A percentile compares a stretch with the other conserved stretches of the same genome.
Conservation (phyloP, 371 early-diverging fungal genomes). For the Dentiscutata heterogama region DNA sequence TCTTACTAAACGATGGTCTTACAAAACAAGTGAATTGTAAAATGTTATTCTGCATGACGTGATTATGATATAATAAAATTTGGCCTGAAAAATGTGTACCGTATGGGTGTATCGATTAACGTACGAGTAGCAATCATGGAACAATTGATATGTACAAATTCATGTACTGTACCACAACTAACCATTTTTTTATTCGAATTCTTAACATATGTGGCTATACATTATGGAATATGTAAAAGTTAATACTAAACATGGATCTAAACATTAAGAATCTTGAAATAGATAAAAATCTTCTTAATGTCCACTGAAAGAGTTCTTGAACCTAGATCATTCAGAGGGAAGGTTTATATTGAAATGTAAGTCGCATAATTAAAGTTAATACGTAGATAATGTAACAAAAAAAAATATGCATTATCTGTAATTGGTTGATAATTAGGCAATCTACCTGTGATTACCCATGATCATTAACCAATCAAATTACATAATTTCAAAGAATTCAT, state of each 20-base stretch:
- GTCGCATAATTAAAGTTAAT: no score
- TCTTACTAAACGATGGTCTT: not conserved
- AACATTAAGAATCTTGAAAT: no score
- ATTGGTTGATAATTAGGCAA: no score
- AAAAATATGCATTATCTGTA: no score
- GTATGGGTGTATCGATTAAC: not conserved
- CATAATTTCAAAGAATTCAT: no score
- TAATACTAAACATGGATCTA: not conserved
- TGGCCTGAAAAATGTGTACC: not conserved
- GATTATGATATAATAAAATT: not conserved
- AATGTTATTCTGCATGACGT: constrained; percentile 5
- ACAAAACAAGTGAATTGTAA: constrained; percentile 15
- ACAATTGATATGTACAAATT: constrained; percentile 21
- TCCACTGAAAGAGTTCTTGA: no score
- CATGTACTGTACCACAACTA: not conserved
- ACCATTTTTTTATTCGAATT: constrained; percentile 6
- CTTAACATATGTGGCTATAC: not conserved
- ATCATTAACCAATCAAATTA: no score
- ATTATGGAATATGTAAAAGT: constrained; percentile 2
- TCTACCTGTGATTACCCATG: no score
- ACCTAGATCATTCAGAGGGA: no score
- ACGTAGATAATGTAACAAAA: no score
- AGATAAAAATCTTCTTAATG: no score
- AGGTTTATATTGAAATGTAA: no score
- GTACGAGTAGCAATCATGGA: not conserved